A percentile compares a stretch with the other conserved stretches of the same genome.
phyloP scores from a whole-genome alignment of 1,284 basidiomycete species.

The Ceraceosorus guamensis region DNA sequence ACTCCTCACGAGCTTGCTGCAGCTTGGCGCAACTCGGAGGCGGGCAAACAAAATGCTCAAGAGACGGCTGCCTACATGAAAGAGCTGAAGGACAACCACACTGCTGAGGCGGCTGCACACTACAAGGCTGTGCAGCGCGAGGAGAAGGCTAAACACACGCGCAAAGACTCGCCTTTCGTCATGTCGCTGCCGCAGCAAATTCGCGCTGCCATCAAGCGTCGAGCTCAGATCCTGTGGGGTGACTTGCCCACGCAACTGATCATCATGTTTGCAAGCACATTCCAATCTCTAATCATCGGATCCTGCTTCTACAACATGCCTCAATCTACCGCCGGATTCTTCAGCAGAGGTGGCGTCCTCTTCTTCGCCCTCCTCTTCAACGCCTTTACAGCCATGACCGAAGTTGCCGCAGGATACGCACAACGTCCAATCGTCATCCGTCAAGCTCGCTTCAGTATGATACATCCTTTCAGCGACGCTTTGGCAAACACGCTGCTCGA shows the following conservation, averaged over 20 bases:
- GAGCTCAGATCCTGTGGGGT: slow-evolving; percentile 64
- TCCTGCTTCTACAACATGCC: slow-evolving; percentile 65
- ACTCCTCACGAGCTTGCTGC: slow-evolving; percentile 36
- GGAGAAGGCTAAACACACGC: slow-evolving; percentile 22
- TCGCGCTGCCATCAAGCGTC: slow-evolving; percentile 60
- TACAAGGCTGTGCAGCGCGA: slow-evolving; percentile 19
- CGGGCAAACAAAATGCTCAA: slow-evolving; percentile 18
- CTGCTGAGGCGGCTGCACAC: slow-evolving; percentile 14
- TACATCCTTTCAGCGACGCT: slow-evolving; percentile 31
- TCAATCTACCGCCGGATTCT: slow-evolving; percentile 62
- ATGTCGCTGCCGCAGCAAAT: slow-evolving; percentile 53
- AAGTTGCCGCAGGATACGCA: slow-evolving; percentile 27
- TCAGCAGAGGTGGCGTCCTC: slow-evolving; percentile 55
- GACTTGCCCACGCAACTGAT: slow-evolving; percentile 51
- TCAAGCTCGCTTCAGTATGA: slow-evolving; percentile 31
- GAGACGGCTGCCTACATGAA: slow-evolving; percentile 28
- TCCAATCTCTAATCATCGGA: slow-evolving; percentile 66
- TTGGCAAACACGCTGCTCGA: slow-evolving; percentile 33
- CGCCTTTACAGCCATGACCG: slow-evolving; percentile 51
- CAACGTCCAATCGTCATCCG: slow-evolving; percentile 40
- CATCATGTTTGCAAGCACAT: slow-evolving; percentile 37
- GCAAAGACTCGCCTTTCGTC: slow-evolving; percentile 23
- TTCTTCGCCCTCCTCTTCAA: slow-evolving; percentile 48
- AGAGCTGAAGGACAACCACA: slow-evolving; percentile 7
- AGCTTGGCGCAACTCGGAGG: slow-evolving; percentile 20